Conservation (phyloP, 352 stramenopile genomes). For the Phytopythium chamaehyphon region DNA sequence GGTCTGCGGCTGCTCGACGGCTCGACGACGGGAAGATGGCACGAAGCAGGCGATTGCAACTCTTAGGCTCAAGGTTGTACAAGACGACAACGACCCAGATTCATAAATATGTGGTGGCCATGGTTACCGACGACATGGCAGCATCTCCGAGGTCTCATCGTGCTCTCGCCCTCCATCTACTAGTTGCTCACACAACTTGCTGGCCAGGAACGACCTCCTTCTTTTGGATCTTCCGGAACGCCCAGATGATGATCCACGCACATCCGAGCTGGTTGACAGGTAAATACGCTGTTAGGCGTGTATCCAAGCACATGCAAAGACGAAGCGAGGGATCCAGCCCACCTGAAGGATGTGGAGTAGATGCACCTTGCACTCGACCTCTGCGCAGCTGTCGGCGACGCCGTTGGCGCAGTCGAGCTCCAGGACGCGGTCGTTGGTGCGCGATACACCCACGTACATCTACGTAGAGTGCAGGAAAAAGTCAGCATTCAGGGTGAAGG, state of each 20-base stretch:
- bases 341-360: constrained; percentile 31
- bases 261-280: constrained; percentile 9
- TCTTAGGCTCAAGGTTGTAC: no score
- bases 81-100: no score
- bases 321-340: neutral
- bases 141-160: no score
- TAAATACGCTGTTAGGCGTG: neutral
- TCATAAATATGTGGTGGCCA: no score
- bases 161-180: no score
- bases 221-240: constrained; percentile 36
- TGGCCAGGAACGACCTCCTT: constrained; percentile 27
- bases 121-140: no score
- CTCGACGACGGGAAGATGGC: no score
- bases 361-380: constrained; percentile 22
- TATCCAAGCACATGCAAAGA: neutral
- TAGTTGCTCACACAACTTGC: neutral
- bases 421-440: constrained; percentile 6
- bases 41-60: no score
- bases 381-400: constrained; percentile 23
- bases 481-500: constrained; percentile 5
- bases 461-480: constrained; percentile 4
- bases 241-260: constrained; percentile 33
- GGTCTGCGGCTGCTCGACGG: no score
- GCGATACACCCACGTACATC: constrained; percentile 25
- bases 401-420: constrained; percentile 60